Base-by-base conservation (phyloP, 1,139 yeast genomes). In the Kodamaea plutei region DNA sequence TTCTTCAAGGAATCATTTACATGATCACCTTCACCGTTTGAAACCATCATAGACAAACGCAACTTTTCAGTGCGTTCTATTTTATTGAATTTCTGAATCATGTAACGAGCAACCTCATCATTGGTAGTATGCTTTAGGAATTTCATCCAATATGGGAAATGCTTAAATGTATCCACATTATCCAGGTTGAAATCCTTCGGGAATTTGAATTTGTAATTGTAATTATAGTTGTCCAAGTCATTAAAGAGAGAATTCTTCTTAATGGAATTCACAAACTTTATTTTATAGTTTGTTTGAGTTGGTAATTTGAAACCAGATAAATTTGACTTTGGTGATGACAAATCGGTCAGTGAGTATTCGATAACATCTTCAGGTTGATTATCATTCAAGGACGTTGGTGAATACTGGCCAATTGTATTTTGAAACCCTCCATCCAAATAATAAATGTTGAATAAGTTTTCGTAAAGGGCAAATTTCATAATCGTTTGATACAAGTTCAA, bases 51-150 rank as follows among this genome's bases (percentile, higher is more conserved):
- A 32, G 64, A 67, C 28, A 77, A 53, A 38, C 83, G 56, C 10
- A 58, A 47, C 38, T 65, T 68, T 46, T 78, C 84, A 30, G 64
- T 47, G 22, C 54, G 55, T 52, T 76, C 82, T 36, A 76, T 69
- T 36, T 61, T 68, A 33, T 57, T 52, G 41, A 75, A 72, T 35
- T 69, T 61, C 8, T 49, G 38, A 13, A 60, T 48, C 29, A 76
- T 50, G 12, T 57, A 46, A 2, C 51, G 48, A n/a, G 63, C 50
- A 1, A 68, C 56, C 4, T 48, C 50, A n/a, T 55, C 48, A 19
- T 53, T 51, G 5, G n/a, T 28, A 2, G 36, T 31, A 3, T 36
- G 39, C 1, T 56, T 44, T 25, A 63, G 57, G 8, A 57, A 59
- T 23, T 49, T 45, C 25, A 77, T 47, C 84, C 84, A 77, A 3